Evolutionary conservation across 1,284 basidiomycete genomes (phyloP), one percentile per base, ranked within the genome.

Genomic region (Trametes sp.): DNA sequence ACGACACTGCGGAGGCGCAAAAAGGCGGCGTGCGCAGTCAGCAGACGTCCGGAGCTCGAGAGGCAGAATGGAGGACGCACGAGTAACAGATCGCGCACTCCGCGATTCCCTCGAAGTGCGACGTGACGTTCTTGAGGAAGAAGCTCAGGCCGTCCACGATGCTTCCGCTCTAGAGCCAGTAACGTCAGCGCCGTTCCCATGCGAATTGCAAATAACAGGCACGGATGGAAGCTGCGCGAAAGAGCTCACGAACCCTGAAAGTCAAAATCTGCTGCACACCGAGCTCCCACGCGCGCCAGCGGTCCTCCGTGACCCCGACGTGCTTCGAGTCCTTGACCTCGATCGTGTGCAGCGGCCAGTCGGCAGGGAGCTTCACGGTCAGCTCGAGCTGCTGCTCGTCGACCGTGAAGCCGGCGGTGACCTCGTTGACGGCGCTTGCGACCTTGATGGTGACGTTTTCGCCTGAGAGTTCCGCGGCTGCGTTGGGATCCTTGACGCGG

Each of bases 361-460:
- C 96, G 5, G 78, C 74, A 0, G 98, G 98, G 33, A 99, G 87
- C 68, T 90, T 87, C 66, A 99, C 81, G 23, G 87, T 90, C 60
- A 99, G 90, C 78, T 99, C 97, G 73, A 99, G 87, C 45, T 91
- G 87, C 73, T 98, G 93, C 66, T 99, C 98, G 75, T 99, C 98
- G 0, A 99, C 91, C 9, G 87, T 83, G 73, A 98, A 99, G 3
- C 85, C 83, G 8, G 89, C 93, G 1, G 85, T 85, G 36, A 95
- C 90, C 72, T 96, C 93, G 66, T 90, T 90, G 24, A 90, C 86
- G 0, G 85, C 82, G 26, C 71, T 75, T 28, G 83, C 84, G 28
- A 95, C 91, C 73, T 91, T 95, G 76, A 99, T 81, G 7, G 83
- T 84, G 64, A 98, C 81, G 54, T 90, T 91, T 69, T 98, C 96